These are phyloP conservation scores for Metschnikowia colocasiae DNA, from an alignment of 805 yeast genomes.

Conservation along the genomic window DNA sequence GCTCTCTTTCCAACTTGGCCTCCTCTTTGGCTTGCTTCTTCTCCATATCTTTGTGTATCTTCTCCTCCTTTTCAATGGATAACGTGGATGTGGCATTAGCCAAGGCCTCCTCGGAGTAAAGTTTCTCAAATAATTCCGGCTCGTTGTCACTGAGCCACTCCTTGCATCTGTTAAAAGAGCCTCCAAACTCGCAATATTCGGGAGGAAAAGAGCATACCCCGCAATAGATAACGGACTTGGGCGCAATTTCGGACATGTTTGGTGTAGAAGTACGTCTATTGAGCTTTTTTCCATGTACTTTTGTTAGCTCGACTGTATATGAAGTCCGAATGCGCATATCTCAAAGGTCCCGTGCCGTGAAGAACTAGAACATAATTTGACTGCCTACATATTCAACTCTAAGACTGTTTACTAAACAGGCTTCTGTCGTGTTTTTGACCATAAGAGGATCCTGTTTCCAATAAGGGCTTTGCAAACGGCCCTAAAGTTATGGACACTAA, in stretches of 20 bases:
- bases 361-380: background rate
- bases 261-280: background rate
- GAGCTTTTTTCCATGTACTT: conserved; percentile 1
- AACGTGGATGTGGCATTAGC: conserved; percentile 58
- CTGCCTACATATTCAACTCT: background rate
- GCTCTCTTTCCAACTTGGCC: conserved; percentile 77
- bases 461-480: background rate
- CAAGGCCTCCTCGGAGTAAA: conserved; percentile 60
- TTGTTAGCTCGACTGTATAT: conserved; percentile 3
- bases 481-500: background rate
- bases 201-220: conserved; percentile 82
- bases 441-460: background rate
- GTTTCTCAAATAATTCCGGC: conserved; percentile 49
- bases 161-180: conserved; percentile 74
- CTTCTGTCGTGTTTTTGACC: background rate
- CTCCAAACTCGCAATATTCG: conserved; percentile 90
- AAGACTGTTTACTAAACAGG: background rate
- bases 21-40: conserved; percentile 86
- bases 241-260: conserved; percentile 29
- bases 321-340: conserved; percentile 3
- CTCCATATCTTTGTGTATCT: conserved; percentile 75
- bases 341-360: background rate
- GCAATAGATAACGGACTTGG: conserved; percentile 57
- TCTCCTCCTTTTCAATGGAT: conserved; percentile 74
- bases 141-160: conserved; percentile 69